A percentile compares a stretch with the other conserved stretches of the same genome.
phyloP scores from a whole-genome alignment of 2,329 filamentous ascomycete genomes.

The Hypoxylon sp. region DNA sequence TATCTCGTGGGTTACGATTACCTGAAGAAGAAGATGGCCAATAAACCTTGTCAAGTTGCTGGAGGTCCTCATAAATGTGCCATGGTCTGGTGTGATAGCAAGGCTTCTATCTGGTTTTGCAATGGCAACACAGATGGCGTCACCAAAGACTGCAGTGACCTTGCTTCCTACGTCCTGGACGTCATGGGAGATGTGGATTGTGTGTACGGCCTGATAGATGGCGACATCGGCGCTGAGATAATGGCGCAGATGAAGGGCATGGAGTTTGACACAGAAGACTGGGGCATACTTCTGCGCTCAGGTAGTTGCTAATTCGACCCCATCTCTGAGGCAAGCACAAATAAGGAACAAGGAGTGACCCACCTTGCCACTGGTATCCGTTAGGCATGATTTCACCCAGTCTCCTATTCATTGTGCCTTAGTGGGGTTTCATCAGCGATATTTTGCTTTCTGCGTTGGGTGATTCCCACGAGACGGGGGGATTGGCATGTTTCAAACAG shows the following conservation, averaged over 20 bases:
- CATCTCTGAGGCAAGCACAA: not conserved
- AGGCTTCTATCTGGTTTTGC: conserved; percentile 25
- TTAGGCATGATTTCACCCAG: too few relatives aligned
- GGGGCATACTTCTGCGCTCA: conserved; percentile 22
- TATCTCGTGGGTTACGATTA: conserved; percentile 24
- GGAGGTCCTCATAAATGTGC: conserved; percentile 33
- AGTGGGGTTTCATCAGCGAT: not conserved
- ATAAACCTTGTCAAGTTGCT: conserved; percentile 18
- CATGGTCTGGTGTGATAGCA: conserved; percentile 9
- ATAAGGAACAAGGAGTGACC: not conserved
- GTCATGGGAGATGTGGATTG: conserved; percentile 24
- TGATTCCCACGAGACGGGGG: not conserved
- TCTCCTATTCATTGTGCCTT: not conserved
- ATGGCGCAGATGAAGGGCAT: not conserved
- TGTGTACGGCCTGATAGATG: too few relatives aligned
- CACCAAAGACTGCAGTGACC: conserved; percentile 6
- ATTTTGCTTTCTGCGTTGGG: not conserved
- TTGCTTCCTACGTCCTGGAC: conserved; percentile 26
- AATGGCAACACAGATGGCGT: conserved; percentile 28
- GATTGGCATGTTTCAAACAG: not conserved
- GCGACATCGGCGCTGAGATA: not conserved
- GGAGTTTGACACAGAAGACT: conserved; percentile 26
- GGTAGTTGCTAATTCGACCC: conserved; percentile 1
- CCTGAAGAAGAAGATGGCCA: conserved; percentile 21
- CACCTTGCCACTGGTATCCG: not conserved